phyloP scores from a whole-genome alignment of 148 eudicot species.

The Vaccinium myrtillus region DNA sequence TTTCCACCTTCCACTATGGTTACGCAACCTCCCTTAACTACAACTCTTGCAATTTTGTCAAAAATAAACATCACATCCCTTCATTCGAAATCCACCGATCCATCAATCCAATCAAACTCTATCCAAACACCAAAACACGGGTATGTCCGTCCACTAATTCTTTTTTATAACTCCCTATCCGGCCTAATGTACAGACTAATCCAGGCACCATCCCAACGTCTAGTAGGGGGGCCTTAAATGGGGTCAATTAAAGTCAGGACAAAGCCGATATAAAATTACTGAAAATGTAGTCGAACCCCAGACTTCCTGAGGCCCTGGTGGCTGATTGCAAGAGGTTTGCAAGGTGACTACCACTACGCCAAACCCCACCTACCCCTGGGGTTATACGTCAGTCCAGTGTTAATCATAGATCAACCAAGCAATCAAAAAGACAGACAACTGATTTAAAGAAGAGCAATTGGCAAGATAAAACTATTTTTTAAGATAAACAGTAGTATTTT shows the following conservation, averaged over 20 bases:
- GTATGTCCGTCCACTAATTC: neutral
- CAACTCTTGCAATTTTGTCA: neutral
- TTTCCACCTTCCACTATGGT: neutral
- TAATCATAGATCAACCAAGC: slow-evolving; percentile 3
- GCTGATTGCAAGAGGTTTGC: neutral
- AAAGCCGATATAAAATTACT: neutral
- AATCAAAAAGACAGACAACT: neutral
- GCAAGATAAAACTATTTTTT: neutral
- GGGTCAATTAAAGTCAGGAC: neutral
- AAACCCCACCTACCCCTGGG: neutral
- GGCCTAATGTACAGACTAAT: neutral
- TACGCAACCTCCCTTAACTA: neutral
- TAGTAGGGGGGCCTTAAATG: neutral
- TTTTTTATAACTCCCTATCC: neutral
- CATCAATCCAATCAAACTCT: neutral
- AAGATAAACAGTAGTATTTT: too few relatives aligned
- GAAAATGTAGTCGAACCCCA: neutral
- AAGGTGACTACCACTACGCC: neutral
- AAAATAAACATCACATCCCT: neutral
- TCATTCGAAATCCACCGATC: neutral
- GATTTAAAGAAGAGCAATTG: neutral
- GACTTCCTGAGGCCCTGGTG: neutral
- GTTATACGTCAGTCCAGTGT: neutral
- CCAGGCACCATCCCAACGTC: neutral
- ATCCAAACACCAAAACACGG: neutral